Percentiles rank a stretch among this genome's conserved stretches.
phyloP scores from a whole-genome alignment of 2,329 filamentous ascomycete genomes.

The Cladosporium sp. region DNA sequence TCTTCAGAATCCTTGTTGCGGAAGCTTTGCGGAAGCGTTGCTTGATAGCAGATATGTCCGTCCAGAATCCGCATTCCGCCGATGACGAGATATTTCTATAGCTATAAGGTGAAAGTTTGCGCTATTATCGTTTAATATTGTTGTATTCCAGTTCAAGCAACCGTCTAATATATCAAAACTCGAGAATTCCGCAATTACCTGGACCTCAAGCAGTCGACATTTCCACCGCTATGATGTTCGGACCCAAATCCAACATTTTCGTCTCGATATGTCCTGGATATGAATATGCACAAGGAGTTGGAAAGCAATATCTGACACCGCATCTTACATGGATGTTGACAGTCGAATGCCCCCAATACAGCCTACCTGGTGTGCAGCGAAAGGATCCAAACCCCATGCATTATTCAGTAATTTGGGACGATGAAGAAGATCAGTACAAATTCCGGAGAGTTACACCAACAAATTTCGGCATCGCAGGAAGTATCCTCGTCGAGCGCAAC shows the following conservation, averaged over 20 bases:
- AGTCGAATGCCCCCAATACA: constrained; percentile 16
- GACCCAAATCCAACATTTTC: constrained; percentile 16
- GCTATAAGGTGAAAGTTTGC: constrained; percentile 37
- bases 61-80: not conserved
- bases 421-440: not conserved
- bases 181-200: not conserved
- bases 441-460: constrained; percentile 9
- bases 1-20: not conserved
- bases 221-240: not conserved
- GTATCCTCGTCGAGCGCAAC: constrained; percentile 15
- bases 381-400: constrained; percentile 15
- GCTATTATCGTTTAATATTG: constrained; percentile 18
- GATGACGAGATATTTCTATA: not conserved
- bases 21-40: constrained; percentile 1
- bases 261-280: constrained; percentile 15
- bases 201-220: not conserved
- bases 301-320: constrained; percentile 6
- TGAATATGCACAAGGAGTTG: constrained; percentile 7
- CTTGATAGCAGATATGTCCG: not conserved
- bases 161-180: not conserved
- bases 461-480: constrained; percentile 17
- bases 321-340: constrained; percentile 20
- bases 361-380: constrained; percentile 4
- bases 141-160: too few relatives aligned
- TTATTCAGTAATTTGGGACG: constrained; percentile 13